Evolutionary conservation across 345 rosid genomes (phyloP), one percentile per base, ranked within the genome.

Genomic region (Camelina laxa): DNA sequence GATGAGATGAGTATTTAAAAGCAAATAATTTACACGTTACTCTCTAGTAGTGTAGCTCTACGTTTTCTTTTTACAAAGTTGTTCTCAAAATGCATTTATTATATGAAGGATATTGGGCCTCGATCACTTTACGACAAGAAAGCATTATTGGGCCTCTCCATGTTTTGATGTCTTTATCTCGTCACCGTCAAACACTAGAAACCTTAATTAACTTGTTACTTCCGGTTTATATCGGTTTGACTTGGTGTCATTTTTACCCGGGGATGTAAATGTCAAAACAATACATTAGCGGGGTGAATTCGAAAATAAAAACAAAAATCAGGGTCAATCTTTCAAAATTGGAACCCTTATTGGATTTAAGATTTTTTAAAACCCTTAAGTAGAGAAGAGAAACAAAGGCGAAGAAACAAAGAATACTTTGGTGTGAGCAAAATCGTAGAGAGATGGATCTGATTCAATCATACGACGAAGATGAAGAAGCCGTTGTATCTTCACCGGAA

Each of bases 401-500:
- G 56, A 38, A 10, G 10, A 36, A 64, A 33, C 5, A 64, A 33
- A 33, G 36, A 75, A 6, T 33, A 11, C 10, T 27, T 30, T 2
- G 50, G 50, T 19, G 42, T 14, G 63, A 56, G 42, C 44, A 13
- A 61, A 49, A 47, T 41, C 57, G 8, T 3, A 7, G 51, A 7
- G 51, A 65, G 69, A 79, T 79, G 82, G 82, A 79, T 79, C 79
- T 79, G 56, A 63, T 73, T 55, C 79, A 74, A 20, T 73, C 79
- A 2, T 79, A 79, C 71, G 79, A 62, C 33, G 82, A 56, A 65
- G 77, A 60, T 21, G 78, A 56, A 62, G 78, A 56, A 63, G 53
- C 44, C 17, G 62, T 39, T 1, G 5, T 35, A 72, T 82, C 47
- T 3, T 84, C 93, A 3, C 91, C 92, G 39, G 97, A 87, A 38